Conservation (phyloP, 805 yeast species). For the Candida multigemmis region DNA sequence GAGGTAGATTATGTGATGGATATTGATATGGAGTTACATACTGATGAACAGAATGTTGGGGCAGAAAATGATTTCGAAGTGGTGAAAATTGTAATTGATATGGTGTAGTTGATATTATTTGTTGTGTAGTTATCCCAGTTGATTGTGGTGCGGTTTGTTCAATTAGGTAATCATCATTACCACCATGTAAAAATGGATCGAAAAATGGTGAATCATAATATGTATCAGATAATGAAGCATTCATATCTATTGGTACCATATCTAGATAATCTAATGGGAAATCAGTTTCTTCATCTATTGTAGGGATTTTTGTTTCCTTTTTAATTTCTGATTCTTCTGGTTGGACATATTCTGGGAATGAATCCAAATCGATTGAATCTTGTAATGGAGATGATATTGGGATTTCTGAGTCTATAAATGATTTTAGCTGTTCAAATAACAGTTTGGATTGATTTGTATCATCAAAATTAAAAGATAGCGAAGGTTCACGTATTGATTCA, state of each 20-base stretch:
- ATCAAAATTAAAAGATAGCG: slow-evolving; percentile 66
- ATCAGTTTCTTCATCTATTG: slow-evolving; percentile 44
- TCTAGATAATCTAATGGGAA: slow-evolving; percentile 61
- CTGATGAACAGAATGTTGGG: neutral
- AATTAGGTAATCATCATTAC: slow-evolving; percentile 39
- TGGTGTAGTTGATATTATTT: too few species aligned
- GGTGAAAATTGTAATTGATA: slow-evolving; percentile 2
- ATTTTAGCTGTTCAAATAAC: slow-evolving; percentile 28
- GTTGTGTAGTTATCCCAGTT: too few species aligned
- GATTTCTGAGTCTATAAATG: too few species aligned
- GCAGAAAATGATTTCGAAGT: too few species aligned
- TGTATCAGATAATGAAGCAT: slow-evolving; percentile 7
- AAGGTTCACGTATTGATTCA: slow-evolving; percentile 64
- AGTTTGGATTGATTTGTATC: slow-evolving; percentile 45
- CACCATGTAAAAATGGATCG: slow-evolving; percentile 21
- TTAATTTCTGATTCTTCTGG: neutral
- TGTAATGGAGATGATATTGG: too few species aligned
- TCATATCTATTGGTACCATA: neutral
- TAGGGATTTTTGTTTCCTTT: neutral
- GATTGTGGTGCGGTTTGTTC: slow-evolving; percentile 45
- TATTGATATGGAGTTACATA: slow-evolving; percentile 1
- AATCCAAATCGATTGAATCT: slow-evolving; percentile 4
- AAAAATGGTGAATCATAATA: slow-evolving; percentile 12
- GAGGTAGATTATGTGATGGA: neutral
- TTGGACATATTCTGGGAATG: slow-evolving; percentile 8